A percentile compares a stretch with the other conserved stretches of the same genome.
phyloP scores from a whole-genome alignment of 768 basidiomycete species.

The Polyporus arcularius region DNA sequence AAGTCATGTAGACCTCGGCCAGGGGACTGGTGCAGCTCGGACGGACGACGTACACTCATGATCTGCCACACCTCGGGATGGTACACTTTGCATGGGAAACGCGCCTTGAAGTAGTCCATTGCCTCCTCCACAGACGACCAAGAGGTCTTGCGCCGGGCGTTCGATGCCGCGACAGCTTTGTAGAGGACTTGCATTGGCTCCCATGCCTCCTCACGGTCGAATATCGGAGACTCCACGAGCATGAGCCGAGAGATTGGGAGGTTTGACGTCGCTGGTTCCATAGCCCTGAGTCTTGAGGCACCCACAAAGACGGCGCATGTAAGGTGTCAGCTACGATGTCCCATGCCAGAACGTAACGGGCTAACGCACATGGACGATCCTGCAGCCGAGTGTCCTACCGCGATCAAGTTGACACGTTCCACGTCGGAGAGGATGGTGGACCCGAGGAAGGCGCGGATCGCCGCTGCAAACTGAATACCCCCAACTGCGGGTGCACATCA shows the following conservation, averaged over 20 bases:
- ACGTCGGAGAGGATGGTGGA: background rate
- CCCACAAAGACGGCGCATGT: background rate
- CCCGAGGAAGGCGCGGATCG: background rate
- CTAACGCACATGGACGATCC: background rate
- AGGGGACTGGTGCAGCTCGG: background rate
- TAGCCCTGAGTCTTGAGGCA: background rate
- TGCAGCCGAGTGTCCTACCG: background rate
- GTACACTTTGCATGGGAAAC: background rate
- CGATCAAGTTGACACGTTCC: background rate
- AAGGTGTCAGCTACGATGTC: background rate
- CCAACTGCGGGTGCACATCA: background rate
- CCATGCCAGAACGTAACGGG: background rate
- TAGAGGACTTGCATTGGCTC: background rate
- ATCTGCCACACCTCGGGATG: conserved; percentile 9
- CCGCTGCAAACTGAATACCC: background rate
- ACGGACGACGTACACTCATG: background rate
- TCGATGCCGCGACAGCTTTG: background rate
- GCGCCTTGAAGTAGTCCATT: background rate
- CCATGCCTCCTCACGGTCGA: background rate
- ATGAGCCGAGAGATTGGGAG: conserved; percentile 1
- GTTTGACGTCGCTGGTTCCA: conserved; percentile 1
- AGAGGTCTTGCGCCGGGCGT: background rate
- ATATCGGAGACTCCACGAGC: background rate
- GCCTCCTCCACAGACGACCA: background rate
- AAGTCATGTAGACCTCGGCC: background rate